Evolutionary conservation across 495 filamentous ascomycete genomes (phyloP).

Genomic region (Diplogelasinospora grovesii): DNA sequence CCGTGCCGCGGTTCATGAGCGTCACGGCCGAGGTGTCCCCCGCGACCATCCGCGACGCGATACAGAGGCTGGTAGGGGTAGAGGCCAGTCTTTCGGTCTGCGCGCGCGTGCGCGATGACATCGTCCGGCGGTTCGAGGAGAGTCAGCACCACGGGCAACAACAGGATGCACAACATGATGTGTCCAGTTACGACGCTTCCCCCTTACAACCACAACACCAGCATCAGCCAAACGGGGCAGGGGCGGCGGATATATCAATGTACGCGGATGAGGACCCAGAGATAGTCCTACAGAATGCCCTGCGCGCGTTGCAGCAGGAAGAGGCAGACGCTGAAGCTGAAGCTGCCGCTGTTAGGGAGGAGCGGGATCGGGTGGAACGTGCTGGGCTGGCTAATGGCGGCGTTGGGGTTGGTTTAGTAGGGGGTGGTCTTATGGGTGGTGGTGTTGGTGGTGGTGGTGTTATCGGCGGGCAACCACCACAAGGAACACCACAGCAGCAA

Average conservation of each 20-base stretch:
- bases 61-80: conserved; percentile 41
- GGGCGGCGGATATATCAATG: conserved; percentile 12
- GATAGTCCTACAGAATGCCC: conserved; percentile 42
- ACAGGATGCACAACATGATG: conserved; percentile 18
- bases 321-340: conserved; percentile 44
- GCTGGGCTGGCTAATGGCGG: no score
- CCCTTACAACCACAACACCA: conserved; percentile 6
- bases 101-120: conserved; percentile 44
- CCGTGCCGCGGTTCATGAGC: conserved; percentile 42
- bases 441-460: no score
- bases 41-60: conserved; percentile 38
- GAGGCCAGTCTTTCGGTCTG: conserved; percentile 40
- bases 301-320: conserved; percentile 41
- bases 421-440: no score
- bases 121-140: conserved; percentile 36
- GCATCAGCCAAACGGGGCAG: neutral
- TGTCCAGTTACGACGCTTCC: no score
- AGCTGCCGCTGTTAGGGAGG: conserved; percentile 37
- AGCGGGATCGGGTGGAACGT: conserved; percentile 38
- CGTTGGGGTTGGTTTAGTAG: no score
- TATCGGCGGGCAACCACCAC: no score
- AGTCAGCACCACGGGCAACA: conserved; percentile 18
- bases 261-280: conserved; percentile 42
- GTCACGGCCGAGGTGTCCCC: conserved; percentile 40
- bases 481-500: no score